Conservation (phyloP, 805 yeast species). For the Scheffersomyces coipomensis region DNA sequence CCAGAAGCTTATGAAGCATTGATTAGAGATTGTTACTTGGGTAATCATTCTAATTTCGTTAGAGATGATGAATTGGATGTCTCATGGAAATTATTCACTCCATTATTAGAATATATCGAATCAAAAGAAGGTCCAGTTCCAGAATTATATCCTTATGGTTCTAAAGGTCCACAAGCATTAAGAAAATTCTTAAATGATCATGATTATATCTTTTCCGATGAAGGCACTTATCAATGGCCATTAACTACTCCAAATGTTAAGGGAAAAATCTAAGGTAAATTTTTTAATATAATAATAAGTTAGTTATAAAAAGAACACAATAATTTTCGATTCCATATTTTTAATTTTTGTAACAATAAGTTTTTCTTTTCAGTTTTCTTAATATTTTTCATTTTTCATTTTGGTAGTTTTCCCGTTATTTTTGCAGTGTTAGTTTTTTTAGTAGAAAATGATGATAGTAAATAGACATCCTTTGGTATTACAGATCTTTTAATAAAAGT, state of each 20-base stretch:
- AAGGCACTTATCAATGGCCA: conserved; percentile 87
- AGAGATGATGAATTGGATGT: conserved; percentile 96
- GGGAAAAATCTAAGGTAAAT: conserved; percentile 28
- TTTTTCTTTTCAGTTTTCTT: neutral
- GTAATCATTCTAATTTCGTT: conserved; percentile 95
- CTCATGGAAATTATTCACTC: conserved; percentile 92
- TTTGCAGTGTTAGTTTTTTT: too few relatives aligned
- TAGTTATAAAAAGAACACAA: too few relatives aligned
- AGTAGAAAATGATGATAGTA: too few relatives aligned
- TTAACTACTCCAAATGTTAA: conserved; percentile 52
- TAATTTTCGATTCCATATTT: too few relatives aligned
- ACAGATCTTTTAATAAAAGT: too few relatives aligned
- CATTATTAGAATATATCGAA: conserved; percentile 79
- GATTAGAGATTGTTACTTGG: conserved; percentile 84
- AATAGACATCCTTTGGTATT: too few relatives aligned
- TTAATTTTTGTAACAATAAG: too few relatives aligned
- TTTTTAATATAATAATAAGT: too few relatives aligned
- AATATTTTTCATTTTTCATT: neutral
- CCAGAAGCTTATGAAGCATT: conserved; percentile 98
- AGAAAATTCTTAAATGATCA: conserved; percentile 60
- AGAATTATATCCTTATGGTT: conserved; percentile 77
- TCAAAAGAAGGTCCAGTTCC: conserved; percentile 67
- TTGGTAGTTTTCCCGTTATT: too few relatives aligned
- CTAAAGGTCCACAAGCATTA: conserved; percentile 80
- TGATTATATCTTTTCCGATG: conserved; percentile 68